Percentiles rank a stretch among this genome's conserved stretches.
These are phyloP conservation scores for Scheffersomyces spartinae DNA, from an alignment of 805 yeast genomes.

Conservation along the genomic window DNA sequence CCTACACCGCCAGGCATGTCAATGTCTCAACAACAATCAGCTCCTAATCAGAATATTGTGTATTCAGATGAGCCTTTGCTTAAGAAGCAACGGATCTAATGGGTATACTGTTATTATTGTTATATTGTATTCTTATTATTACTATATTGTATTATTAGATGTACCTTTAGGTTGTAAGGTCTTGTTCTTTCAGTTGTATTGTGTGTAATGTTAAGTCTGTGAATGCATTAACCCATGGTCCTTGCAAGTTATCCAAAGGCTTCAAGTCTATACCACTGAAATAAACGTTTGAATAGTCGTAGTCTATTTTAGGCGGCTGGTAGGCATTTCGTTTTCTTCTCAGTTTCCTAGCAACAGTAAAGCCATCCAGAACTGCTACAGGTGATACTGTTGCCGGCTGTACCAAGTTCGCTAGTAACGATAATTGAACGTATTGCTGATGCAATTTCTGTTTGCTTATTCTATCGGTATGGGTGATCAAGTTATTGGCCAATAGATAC, in stretches of 20 bases:
- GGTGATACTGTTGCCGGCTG: constrained; percentile 3
- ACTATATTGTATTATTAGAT: not conserved
- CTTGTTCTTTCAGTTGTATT: constrained; percentile 1
- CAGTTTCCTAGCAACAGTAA: constrained; percentile 10
- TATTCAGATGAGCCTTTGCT: constrained; percentile 8
- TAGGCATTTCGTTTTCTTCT: constrained; percentile 11
- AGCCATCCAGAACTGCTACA: constrained; percentile 8
- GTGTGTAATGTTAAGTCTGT: constrained; percentile 40
- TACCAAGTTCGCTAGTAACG: constrained; percentile 22
- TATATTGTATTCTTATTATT: constrained; percentile 2
- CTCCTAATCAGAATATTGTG: too few species aligned
- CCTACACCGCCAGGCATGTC: too few species aligned
- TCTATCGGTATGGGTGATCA: constrained; percentile 43
- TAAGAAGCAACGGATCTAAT: constrained; percentile 16
- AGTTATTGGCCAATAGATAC: constrained; percentile 39
- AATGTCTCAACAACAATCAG: too few species aligned
- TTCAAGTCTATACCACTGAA: constrained; percentile 13
- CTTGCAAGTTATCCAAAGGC: constrained; percentile 13
- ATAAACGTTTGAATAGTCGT: constrained; percentile 17
- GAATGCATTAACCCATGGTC: constrained; percentile 41
- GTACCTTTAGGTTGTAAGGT: not conserved
- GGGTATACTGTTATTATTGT: too few species aligned
- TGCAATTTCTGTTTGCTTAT: constrained; percentile 30
- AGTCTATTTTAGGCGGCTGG: constrained; percentile 20
- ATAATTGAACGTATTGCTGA: constrained; percentile 31